Percentiles rank a stretch among this genome's conserved stretches.
Conservation (phyloP, 108 stramenopile genomes). For the Nitzschia sp. region DNA sequence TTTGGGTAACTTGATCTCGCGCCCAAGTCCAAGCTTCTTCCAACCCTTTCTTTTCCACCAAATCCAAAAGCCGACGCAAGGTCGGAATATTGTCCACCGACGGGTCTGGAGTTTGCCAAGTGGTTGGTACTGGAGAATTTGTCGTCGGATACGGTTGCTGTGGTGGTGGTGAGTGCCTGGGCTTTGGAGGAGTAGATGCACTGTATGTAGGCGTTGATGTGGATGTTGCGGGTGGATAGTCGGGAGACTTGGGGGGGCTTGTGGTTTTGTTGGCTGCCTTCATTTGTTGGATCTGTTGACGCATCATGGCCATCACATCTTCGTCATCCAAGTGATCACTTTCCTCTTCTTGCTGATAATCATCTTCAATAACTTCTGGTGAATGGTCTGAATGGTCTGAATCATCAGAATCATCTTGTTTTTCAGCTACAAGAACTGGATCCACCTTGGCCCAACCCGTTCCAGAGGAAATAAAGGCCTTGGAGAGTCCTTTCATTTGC, state of each 20-base stretch:
- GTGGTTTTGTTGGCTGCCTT: neutral
- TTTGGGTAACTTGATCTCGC: neutral
- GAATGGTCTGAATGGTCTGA: neutral
- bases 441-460: constrained; percentile 15
- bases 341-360: neutral
- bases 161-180: neutral
- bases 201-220: neutral
- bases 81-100: neutral
- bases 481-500: constrained; percentile 20
- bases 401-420: neutral
- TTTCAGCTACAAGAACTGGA: constrained; percentile 7
- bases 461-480: constrained; percentile 6
- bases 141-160: no score
- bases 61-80: constrained; percentile 4
- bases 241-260: neutral
- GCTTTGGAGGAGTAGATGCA: neutral
- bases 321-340: neutral
- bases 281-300: neutral
- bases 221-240: neutral
- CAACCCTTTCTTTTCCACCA: neutral
- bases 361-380: neutral
- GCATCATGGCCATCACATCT: constrained; percentile 12
- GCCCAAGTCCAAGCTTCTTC: constrained; percentile 15
- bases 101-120: no score
- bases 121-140: no score